phyloP scores from a whole-genome alignment of 345 rosid genomes.

The Punica granatum region DNA sequence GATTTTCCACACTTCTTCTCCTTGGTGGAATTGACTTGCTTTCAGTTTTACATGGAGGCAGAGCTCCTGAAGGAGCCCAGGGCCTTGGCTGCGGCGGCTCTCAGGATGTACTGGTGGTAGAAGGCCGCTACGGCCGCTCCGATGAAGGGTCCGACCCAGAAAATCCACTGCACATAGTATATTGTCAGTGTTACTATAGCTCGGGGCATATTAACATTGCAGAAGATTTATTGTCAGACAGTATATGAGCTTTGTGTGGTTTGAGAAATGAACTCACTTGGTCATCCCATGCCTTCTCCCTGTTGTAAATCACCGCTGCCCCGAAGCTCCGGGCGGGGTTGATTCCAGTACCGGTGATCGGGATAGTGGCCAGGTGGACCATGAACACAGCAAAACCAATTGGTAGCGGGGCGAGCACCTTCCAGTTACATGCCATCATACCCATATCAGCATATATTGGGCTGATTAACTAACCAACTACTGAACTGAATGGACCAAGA shows the following conservation, averaged over 20 bases:
- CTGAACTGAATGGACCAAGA: background rate
- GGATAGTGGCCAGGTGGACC: conserved; percentile 67
- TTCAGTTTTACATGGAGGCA: conserved; percentile 15
- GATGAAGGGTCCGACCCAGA: conserved; percentile 69
- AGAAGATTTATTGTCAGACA: background rate
- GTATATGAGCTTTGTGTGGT: no score
- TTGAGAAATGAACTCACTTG: conserved; percentile 27
- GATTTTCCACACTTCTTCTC: background rate
- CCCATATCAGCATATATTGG: background rate
- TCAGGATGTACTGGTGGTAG: conserved; percentile 47
- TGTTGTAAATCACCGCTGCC: conserved; percentile 44
- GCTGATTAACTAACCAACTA: background rate
- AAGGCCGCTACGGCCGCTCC: conserved; percentile 62
- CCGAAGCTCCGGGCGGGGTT: conserved; percentile 71
- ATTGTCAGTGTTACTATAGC: background rate
- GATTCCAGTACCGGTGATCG: conserved; percentile 64
- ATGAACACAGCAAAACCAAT: conserved; percentile 66
- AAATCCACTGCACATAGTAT: conserved; percentile 44
- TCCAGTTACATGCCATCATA: background rate
- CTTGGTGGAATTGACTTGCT: background rate
- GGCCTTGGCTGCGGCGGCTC: conserved; percentile 48
- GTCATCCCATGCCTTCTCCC: conserved; percentile 51
- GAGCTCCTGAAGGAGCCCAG: conserved; percentile 55
- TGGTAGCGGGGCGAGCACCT: conserved; percentile 65
- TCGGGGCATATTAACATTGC: background rate